These are phyloP conservation scores for Chaetomium globosum DNA, from an alignment of 2,329 filamentous ascomycete species.

Conservation along the genomic window DNA sequence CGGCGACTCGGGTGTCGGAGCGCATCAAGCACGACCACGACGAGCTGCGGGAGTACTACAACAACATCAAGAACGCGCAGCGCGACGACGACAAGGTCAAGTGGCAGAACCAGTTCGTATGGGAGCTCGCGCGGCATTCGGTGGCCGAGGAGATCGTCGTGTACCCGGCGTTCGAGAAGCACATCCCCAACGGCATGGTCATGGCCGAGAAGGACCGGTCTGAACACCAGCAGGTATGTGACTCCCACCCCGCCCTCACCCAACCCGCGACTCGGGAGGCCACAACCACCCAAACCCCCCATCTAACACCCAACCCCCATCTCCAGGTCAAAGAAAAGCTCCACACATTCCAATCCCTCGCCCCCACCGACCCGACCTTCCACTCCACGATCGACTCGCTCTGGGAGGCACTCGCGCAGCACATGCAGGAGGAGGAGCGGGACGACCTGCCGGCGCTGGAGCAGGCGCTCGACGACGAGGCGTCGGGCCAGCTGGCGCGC, in stretches of 20 bases:
- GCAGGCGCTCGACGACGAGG: constrained; percentile 43
- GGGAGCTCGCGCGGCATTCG: constrained; percentile 54
- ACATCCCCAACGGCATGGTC: constrained; percentile 48
- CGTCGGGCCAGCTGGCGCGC: constrained; percentile 44
- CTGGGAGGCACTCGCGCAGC: constrained; percentile 47
- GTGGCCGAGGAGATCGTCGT: constrained; percentile 55
- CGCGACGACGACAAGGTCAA: constrained; percentile 46
- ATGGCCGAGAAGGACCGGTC: constrained; percentile 53
- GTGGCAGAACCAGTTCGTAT: constrained; percentile 52
- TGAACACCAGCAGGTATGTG: constrained; percentile 49
- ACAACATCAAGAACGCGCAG: constrained; percentile 45
- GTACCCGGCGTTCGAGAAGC: constrained; percentile 57
- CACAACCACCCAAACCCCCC: neutral
- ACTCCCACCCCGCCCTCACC: neutral
- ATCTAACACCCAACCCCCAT: neutral
- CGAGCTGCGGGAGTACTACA: constrained; percentile 43
- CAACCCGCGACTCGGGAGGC: neutral
- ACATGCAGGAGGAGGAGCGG: constrained; percentile 56
- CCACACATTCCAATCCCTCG: constrained; percentile 53
- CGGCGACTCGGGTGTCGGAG: constrained; percentile 37
- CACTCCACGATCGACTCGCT: constrained; percentile 39
- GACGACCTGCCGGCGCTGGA: constrained; percentile 55
- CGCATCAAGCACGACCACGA: constrained; percentile 45
- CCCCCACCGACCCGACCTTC: constrained; percentile 47
- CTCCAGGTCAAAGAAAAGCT: constrained; percentile 55